Evolutionary conservation across 1,284 basidiomycete genomes (phyloP).

Genomic region (Cystobasidium sp.): DNA sequence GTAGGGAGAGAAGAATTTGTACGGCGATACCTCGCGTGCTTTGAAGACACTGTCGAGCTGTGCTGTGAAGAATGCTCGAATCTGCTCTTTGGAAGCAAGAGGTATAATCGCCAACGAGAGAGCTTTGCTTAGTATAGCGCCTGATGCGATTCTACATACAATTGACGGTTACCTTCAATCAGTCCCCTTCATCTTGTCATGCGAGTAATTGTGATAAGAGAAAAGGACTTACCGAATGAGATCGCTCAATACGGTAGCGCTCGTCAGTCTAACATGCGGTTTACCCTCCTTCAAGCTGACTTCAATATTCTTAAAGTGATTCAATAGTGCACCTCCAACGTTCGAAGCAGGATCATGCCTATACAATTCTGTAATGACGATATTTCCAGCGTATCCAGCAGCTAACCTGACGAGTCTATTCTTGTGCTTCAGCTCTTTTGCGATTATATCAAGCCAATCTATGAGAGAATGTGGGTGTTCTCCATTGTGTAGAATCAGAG

Average conservation of each 20-base stretch:
- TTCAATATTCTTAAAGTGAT: background rate
- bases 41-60: slow-evolving; percentile 38
- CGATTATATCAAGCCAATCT: background rate
- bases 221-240: background rate
- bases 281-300: background rate
- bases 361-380: background rate
- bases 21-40: slow-evolving; percentile 16
- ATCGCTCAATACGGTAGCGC: background rate
- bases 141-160: slow-evolving; percentile 2
- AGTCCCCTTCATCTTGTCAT: too few species aligned
- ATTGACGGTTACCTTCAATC: background rate
- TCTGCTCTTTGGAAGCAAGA: slow-evolving; percentile 10
- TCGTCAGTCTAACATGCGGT: slow-evolving; percentile 4
- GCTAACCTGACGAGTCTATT: slow-evolving; percentile 20
- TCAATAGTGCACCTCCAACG: background rate
- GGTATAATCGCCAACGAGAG: slow-evolving; percentile 13
- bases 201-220: background rate
- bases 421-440: slow-evolving; percentile 13
- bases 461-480: background rate
- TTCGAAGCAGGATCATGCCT: slow-evolving; percentile 2
- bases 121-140: slow-evolving; percentile 21
- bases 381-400: slow-evolving; percentile 23
- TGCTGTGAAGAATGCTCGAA: slow-evolving; percentile 23
- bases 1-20: slow-evolving; percentile 43
- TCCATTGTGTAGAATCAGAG: background rate